Evolutionary conservation across 768 basidiomycete species (phyloP).

Genomic region (Vararia minispora): DNA sequence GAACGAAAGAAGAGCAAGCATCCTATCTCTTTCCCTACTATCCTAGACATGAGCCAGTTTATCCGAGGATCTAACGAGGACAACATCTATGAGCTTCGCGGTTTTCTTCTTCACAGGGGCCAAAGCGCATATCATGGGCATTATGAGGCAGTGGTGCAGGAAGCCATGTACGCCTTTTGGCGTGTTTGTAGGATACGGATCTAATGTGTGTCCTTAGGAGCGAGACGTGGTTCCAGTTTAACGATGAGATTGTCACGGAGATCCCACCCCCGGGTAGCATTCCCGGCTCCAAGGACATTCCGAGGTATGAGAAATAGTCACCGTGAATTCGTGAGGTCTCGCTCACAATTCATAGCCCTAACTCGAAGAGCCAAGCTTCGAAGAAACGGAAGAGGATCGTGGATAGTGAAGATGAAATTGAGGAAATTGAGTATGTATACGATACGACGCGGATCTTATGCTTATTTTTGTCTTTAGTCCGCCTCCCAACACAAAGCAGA

Average conservation of each 20-base stretch:
- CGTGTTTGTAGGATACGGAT: background rate
- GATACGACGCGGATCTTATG: background rate
- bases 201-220: conserved; percentile 28
- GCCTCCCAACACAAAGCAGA: conserved; percentile 1
- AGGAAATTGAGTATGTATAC: conserved; percentile 12
- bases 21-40: conserved; percentile 62
- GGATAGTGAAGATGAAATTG: conserved; percentile 46
- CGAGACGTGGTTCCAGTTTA: conserved; percentile 81
- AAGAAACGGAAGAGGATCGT: conserved; percentile 45
- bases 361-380: conserved; percentile 11
- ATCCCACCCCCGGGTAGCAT: conserved; percentile 45
- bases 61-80: conserved; percentile 18
- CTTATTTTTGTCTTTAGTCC: background rate
- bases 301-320: conserved; percentile 19
- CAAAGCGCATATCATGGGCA: conserved; percentile 87
- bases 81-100: conserved; percentile 70
- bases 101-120: conserved; percentile 83
- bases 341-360: background rate
- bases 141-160: conserved; percentile 79
- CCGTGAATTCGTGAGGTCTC: conserved; percentile 4
- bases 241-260: conserved; percentile 75
- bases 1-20: conserved; percentile 85
- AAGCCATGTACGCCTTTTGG: conserved; percentile 39
- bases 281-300: conserved; percentile 14
- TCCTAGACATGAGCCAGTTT: conserved; percentile 64